These are phyloP conservation scores for Ophiostoma ulmi DNA, from an alignment of 2,329 filamentous ascomycete species.

Conservation along the genomic window DNA sequence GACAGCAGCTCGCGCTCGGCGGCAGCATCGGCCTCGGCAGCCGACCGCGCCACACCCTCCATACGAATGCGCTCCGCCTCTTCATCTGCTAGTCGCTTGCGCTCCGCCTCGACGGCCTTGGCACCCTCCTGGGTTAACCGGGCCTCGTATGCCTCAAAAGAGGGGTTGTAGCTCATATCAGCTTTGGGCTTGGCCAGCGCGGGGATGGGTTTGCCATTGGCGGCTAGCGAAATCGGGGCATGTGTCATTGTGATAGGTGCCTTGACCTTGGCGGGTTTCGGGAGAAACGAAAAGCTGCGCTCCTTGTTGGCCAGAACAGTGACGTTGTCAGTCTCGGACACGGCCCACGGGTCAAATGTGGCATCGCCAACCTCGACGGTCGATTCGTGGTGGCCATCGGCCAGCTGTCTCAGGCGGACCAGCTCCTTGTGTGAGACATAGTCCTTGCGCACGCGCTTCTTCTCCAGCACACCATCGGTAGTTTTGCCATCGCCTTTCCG, in stretches of 20 bases:
- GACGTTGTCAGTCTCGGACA: slow-evolving; percentile 32
- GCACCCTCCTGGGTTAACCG: slow-evolving; percentile 69
- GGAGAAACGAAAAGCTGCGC: slow-evolving; percentile 61
- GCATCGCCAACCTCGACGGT: slow-evolving; percentile 55
- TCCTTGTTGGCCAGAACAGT: slow-evolving; percentile 36
- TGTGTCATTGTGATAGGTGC: slow-evolving; percentile 70
- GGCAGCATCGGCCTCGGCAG: slow-evolving; percentile 69
- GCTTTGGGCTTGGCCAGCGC: slow-evolving; percentile 73
- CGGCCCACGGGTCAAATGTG: slow-evolving; percentile 73
- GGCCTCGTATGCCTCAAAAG: slow-evolving; percentile 77
- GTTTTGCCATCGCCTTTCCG: slow-evolving; percentile 60
- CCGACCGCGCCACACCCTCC: slow-evolving; percentile 64
- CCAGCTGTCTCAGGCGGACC: slow-evolving; percentile 68
- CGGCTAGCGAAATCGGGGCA: slow-evolving; percentile 74
- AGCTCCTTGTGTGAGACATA: slow-evolving; percentile 85
- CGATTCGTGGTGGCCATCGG: slow-evolving; percentile 62
- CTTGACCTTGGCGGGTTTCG: slow-evolving; percentile 60
- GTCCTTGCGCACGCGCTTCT: slow-evolving; percentile 70
- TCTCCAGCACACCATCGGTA: slow-evolving; percentile 65
- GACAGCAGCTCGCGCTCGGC: slow-evolving; percentile 61
- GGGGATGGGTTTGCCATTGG: slow-evolving; percentile 71
- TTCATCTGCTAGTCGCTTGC: slow-evolving; percentile 62
- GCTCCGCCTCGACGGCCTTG: slow-evolving; percentile 74
- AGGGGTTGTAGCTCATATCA: slow-evolving; percentile 88
- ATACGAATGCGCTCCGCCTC: slow-evolving; percentile 61